Evolutionary conservation across 768 basidiomycete species (phyloP), one percentile per base, ranked within the genome.

Genomic region (Hygrocybe coccinea): DNA sequence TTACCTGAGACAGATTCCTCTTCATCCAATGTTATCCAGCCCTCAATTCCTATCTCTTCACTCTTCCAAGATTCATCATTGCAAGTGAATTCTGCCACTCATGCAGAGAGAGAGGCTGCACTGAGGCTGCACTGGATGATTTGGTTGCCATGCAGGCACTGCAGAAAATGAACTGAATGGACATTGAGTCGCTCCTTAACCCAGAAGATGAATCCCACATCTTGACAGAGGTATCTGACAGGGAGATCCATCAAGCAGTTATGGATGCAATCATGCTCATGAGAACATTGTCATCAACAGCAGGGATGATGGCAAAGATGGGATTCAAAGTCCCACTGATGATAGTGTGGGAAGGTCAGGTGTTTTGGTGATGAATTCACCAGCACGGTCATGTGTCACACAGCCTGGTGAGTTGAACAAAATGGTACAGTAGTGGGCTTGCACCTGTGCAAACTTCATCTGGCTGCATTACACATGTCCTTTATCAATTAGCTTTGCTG

Each of bases 161-260:
- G 33, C 63, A 65, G 52, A 43, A 17, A 44, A 29, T 17, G 3
- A 69, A 70, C 50, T 35, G 57, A 36, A 68, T 72, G 68, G 56
- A 59, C 25, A 56, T 70, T 25, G 59, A 69, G 25, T 29, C 58
- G 14, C 59, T 72, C 0, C 66, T 71, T 15, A 70, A 72, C 54
- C 70, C 71, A 21, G 63, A 17, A 0, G 61, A 50, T n/a, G 59
- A 69, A 56, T n/a, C 54, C 5, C 52, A 61, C 5, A 29, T 60
- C 12, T 48, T 63, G 59, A 60, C 47, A 44, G 64, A 64, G 21
- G 57, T 50, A n/a, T 61, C 59, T 9, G 65, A 67, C 35, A 29
- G 56, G 9, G 66, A 66, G 54, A 65, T 65, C 17, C 64, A 56
- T 55, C 54, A 65, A n/a, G 60, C 65, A 1, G 65, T 69, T 5